phyloP scores from a whole-genome alignment of 352 stramenopile genomes.

The Phytophthora sp. region DNA sequence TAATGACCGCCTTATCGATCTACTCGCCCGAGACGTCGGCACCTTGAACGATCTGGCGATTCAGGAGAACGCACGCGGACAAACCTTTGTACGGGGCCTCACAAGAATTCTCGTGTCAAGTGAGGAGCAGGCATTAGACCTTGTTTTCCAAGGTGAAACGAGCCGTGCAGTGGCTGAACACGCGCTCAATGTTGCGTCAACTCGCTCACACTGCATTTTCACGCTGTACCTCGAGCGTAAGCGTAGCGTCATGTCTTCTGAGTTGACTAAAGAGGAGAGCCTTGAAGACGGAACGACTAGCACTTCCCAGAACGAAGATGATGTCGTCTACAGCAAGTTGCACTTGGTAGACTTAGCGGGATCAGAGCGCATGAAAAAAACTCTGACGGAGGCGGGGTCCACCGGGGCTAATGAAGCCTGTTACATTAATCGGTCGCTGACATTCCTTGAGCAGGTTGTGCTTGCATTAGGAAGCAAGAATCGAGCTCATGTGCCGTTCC shows the following conservation, averaged over 20 bases:
- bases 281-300: not conserved
- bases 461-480: slow-evolving; percentile 92
- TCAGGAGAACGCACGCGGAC: slow-evolving; percentile 64
- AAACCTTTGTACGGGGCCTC: slow-evolving; percentile 75
- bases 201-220: slow-evolving; percentile 83
- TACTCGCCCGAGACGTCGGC: slow-evolving; percentile 52
- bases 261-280: slow-evolving; percentile 22
- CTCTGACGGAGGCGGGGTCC: slow-evolving; percentile 43
- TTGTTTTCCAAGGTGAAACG: slow-evolving; percentile 82
- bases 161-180: slow-evolving; percentile 84
- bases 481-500: slow-evolving; percentile 90
- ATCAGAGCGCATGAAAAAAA: slow-evolving; percentile 93
- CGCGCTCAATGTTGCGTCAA: slow-evolving; percentile 78
- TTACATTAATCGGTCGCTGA: slow-evolving; percentile 72
- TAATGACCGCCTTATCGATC: slow-evolving; percentile 90
- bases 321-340: slow-evolving; percentile 85
- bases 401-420: slow-evolving; percentile 54
- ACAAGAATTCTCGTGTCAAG: slow-evolving; percentile 58
- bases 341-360: slow-evolving; percentile 93
- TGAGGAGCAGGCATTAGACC: slow-evolving; percentile 75
- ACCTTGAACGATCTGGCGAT: slow-evolving; percentile 51
- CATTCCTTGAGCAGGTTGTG: slow-evolving; percentile 86
- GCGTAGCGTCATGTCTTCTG: slow-evolving; percentile 33
- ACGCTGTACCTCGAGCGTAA: slow-evolving; percentile 76
- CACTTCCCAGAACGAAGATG: not conserved